Evolutionary conservation across 2,329 filamentous ascomycete species (phyloP).

Genomic region (Aotearoamyces nothofagi): DNA sequence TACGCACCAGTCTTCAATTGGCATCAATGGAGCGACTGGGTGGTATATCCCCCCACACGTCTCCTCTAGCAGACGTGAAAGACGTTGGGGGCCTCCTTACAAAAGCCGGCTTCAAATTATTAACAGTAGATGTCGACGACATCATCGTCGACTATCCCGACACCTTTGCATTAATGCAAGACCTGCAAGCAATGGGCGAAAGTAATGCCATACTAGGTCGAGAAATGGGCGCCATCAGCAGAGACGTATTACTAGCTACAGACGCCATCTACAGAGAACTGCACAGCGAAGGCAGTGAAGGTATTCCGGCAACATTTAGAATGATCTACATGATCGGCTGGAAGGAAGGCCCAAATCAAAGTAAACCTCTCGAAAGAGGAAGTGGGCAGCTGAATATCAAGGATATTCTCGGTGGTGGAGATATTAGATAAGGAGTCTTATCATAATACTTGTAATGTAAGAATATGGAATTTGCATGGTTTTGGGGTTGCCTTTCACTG

Average conservation of each 20-base stretch:
- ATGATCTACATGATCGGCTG: conserved; percentile 99
- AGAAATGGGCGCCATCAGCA: conserved; percentile 60
- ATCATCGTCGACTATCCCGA: conserved; percentile 91
- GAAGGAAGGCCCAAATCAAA: conserved; percentile 71
- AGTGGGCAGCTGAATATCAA: conserved; percentile 81
- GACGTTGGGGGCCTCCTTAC: conserved; percentile 82
- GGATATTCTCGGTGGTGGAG: conserved; percentile 45
- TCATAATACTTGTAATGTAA: no score
- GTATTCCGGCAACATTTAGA: conserved; percentile 78
- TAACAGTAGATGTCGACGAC: conserved; percentile 95
- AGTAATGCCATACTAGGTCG: conserved; percentile 77
- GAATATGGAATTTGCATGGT: no score
- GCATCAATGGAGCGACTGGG: conserved; percentile 82
- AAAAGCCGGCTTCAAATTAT: conserved; percentile 81
- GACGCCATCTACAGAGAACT: conserved; percentile 81
- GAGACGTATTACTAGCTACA: conserved; percentile 74
- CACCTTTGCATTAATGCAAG: conserved; percentile 79
- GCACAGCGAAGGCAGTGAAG: conserved; percentile 54
- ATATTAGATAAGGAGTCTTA: conserved; percentile 11
- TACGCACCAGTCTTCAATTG: conserved; percentile 83
- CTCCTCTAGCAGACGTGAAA: conserved; percentile 78
- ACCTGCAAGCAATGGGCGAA: conserved; percentile 94
- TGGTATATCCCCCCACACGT: conserved; percentile 84
- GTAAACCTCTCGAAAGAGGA: conserved; percentile 66
- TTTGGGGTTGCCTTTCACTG: no score